These are phyloP conservation scores for Exophiala alcalophila DNA, from an alignment of 2,329 filamentous ascomycete species.

Conservation along the genomic window DNA sequence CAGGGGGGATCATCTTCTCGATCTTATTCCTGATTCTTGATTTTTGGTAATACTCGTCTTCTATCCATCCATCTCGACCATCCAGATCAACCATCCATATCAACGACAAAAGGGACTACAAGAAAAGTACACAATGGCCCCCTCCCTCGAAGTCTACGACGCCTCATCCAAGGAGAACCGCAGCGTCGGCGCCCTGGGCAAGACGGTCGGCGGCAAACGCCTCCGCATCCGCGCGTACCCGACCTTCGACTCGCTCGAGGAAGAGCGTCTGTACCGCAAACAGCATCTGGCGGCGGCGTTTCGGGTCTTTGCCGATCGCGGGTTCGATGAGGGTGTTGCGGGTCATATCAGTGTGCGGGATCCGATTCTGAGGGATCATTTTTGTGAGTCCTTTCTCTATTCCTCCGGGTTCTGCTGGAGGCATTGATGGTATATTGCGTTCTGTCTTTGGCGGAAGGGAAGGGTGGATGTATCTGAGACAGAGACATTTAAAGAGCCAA, in stretches of 20 bases:
- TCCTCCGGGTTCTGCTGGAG: background rate
- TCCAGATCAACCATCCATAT: too few relatives aligned
- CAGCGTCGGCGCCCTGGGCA: slow-evolving; percentile 46
- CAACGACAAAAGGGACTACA: too few relatives aligned
- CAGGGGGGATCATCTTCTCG: too few relatives aligned
- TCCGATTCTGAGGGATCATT: slow-evolving; percentile 40
- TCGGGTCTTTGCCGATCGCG: slow-evolving; percentile 41
- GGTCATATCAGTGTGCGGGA: slow-evolving; percentile 45
- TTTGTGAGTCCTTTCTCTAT: slow-evolving; percentile 32
- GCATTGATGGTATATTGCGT: background rate
- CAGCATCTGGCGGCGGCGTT: slow-evolving; percentile 49
- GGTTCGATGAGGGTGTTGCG: slow-evolving; percentile 42
- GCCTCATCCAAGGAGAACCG: slow-evolving; percentile 42
- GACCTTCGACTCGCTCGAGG: slow-evolving; percentile 40
- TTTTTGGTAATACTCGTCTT: too few relatives aligned
- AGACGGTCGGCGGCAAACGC: slow-evolving; percentile 45
- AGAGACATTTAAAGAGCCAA: background rate
- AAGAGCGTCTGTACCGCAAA: slow-evolving; percentile 44
- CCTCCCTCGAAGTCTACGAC: slow-evolving; percentile 36
- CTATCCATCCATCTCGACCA: too few relatives aligned
- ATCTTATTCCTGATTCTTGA: too few relatives aligned
- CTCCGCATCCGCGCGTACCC: slow-evolving; percentile 50
- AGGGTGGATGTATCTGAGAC: too few relatives aligned
- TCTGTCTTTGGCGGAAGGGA: too few relatives aligned
- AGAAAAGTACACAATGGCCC: slow-evolving; percentile 36